These are phyloP conservation scores for Calonectria pauciramosa DNA, from an alignment of 2,329 filamentous ascomycete genomes.

Conservation along the genomic window DNA sequence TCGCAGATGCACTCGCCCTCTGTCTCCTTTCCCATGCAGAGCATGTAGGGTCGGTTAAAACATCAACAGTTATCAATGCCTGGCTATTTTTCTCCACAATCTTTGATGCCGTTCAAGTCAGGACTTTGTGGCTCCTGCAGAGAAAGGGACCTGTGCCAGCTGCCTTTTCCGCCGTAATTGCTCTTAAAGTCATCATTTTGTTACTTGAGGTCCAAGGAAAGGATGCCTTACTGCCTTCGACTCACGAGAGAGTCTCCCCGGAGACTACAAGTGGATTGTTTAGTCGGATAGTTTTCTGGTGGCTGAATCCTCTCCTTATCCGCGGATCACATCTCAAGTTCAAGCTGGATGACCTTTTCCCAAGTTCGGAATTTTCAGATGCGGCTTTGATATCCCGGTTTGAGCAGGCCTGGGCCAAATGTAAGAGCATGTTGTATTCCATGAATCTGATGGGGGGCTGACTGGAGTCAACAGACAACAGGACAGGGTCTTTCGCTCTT, in stretches of 20 bases:
- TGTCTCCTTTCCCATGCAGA: not conserved
- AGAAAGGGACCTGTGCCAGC: not conserved
- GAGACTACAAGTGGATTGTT: not conserved
- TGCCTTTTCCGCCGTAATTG: not conserved
- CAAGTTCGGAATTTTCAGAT: not conserved
- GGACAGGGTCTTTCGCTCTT: not conserved
- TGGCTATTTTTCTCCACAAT: not conserved
- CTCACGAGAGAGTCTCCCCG: not conserved
- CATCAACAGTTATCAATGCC: not conserved
- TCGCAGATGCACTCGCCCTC: not conserved
- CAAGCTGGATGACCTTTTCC: not conserved
- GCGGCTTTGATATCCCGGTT: not conserved
- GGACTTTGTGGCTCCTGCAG: not conserved
- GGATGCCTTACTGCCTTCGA: not conserved
- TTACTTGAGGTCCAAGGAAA: not conserved
- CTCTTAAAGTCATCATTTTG: not conserved
- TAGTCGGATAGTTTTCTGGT: not conserved
- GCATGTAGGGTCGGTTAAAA: not conserved
- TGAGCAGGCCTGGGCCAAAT: not conserved
- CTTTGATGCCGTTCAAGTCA: not conserved
- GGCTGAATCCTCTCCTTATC: not conserved
- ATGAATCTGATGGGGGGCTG: too few species aligned
- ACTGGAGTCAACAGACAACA: not conserved
- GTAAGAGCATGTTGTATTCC: too few species aligned
- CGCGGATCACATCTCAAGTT: not conserved